phyloP scores from a whole-genome alignment of 1,284 basidiomycete genomes.

The Hypsizygus ulmarius region DNA sequence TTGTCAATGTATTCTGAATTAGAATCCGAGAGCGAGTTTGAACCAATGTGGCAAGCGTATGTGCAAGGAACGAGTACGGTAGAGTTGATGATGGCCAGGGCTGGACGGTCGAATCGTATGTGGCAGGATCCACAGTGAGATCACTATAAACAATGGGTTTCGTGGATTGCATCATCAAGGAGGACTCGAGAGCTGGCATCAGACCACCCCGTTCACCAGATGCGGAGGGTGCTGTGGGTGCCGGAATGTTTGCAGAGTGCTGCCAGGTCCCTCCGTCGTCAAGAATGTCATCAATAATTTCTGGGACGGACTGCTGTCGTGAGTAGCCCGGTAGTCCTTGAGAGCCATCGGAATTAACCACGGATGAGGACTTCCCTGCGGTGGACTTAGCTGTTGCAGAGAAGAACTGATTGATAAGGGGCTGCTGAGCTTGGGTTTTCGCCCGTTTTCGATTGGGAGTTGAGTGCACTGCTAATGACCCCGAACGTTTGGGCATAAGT shows the following conservation, averaged over 20 bases:
- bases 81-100: conserved; percentile 46
- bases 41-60: conserved; percentile 71
- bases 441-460: conserved; percentile 8
- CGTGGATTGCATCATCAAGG: background rate
- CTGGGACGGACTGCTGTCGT: background rate
- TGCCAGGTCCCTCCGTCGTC: background rate
- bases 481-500: conserved; percentile 11
- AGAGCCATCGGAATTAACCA: background rate
- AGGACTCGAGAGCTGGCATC: background rate
- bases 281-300: conserved; percentile 23
- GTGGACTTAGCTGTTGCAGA: conserved; percentile 7
- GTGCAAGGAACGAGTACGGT: conserved; percentile 82
- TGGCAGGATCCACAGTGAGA: conserved; percentile 46
- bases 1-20: conserved; percentile 81
- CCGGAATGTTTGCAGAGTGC: background rate
- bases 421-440: conserved; percentile 15
- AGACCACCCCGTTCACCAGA: background rate
- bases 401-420: conserved; percentile 16
- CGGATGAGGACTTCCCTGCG: background rate
- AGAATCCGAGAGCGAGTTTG: conserved; percentile 79
- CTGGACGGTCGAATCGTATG: conserved; percentile 36
- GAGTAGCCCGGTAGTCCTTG: background rate
- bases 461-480: background rate
- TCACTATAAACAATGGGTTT: conserved; percentile 21
- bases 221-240: background rate